Evolutionary conservation across 495 filamentous ascomycete species (phyloP).

Genomic region (Ramalina peruviana): DNA sequence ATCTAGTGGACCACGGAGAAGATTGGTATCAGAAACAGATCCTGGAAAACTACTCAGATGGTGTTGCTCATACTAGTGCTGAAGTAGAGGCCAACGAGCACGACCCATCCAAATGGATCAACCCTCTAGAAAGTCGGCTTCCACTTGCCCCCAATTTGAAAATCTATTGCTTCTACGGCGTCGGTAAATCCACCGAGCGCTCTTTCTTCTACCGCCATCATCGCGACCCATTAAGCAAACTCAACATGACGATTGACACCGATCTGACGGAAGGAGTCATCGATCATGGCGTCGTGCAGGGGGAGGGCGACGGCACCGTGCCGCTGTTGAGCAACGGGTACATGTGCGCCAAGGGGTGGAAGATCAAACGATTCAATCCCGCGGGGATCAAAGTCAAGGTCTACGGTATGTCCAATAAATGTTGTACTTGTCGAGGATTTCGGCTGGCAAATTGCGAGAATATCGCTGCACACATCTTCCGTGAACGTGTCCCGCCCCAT

Average conservation of each 20-base stretch:
- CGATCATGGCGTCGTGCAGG: conserved; percentile 82
- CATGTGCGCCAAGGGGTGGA: conserved; percentile 93
- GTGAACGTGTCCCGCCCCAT: no score
- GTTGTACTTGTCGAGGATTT: no score
- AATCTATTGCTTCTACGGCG: conserved; percentile 95
- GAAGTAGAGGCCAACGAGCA: conserved; percentile 82
- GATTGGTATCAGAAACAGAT: conserved; percentile 72
- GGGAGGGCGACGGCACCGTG: conserved; percentile 92
- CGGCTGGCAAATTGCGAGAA: no score
- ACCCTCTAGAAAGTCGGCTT: conserved; percentile 81
- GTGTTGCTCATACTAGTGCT: conserved; percentile 63
- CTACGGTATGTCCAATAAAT: conserved; percentile 54
- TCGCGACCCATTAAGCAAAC: conserved; percentile 42
- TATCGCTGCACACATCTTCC: no score
- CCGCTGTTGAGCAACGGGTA: conserved; percentile 78
- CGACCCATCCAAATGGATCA: conserved; percentile 77
- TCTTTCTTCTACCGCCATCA: conserved; percentile 82
- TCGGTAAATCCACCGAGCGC: conserved; percentile 82
- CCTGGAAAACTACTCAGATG: conserved; percentile 64
- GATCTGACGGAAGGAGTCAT: conserved; percentile 44
- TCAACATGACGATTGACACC: conserved; percentile 89
- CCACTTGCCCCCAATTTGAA: conserved; percentile 83
- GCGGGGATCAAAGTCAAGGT: conserved; percentile 66
- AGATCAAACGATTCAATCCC: conserved; percentile 83
- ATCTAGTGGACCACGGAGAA: conserved; percentile 63